These are phyloP conservation scores for Eucalyptus albens DNA, from an alignment of 345 rosid genomes.

Conservation along the genomic window DNA sequence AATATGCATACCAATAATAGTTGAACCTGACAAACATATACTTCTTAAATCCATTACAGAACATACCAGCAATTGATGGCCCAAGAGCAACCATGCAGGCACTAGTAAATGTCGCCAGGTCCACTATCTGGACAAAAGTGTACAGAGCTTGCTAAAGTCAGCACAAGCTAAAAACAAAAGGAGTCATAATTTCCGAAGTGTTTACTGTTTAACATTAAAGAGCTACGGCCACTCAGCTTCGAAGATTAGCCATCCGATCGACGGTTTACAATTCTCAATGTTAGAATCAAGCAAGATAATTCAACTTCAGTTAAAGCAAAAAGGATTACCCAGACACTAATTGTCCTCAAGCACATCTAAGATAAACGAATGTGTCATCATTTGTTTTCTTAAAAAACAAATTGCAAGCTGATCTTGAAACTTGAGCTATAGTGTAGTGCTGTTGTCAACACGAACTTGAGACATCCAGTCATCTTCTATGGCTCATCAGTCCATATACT, in stretches of 20 bases:
- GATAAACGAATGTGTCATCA: neutral
- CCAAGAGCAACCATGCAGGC: constrained; percentile 90
- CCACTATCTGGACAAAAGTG: constrained; percentile 44
- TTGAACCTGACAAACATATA: neutral
- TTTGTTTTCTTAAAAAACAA: neutral
- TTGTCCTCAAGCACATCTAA: neutral
- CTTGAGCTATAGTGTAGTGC: neutral
- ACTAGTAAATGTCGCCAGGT: constrained; percentile 87
- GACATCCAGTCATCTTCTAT: neutral
- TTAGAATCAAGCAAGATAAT: neutral
- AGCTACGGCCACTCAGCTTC: neutral
- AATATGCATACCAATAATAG: neutral
- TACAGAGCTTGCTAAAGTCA: neutral
- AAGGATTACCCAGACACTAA: too few species aligned
- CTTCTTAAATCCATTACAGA: neutral
- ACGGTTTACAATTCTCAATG: neutral
- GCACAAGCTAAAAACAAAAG: neutral
- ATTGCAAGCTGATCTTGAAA: neutral
- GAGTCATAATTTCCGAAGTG: neutral
- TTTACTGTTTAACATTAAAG: neutral
- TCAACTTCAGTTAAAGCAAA: neutral
- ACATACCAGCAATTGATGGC: constrained; percentile 75
- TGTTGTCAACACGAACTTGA: neutral
- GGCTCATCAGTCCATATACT: neutral
- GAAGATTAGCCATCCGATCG: neutral